Evolutionary conservation across 768 basidiomycete species (phyloP), one percentile per base, ranked within the genome.

Genomic region (Leucosporidium creatinivorum): DNA sequence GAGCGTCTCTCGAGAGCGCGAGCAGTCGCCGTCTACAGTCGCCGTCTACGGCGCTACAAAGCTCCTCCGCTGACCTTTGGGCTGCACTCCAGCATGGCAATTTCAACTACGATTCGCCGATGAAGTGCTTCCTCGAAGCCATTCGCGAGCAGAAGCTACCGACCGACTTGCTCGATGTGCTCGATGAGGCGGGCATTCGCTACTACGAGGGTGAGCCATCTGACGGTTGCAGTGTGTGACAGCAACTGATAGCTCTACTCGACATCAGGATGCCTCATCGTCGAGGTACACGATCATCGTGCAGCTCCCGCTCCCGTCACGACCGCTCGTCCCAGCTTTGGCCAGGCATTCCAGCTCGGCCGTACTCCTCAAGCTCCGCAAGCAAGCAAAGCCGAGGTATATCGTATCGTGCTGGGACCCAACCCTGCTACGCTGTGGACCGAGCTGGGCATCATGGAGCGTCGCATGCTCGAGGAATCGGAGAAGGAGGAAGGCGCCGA

Each of bases 251-350:
- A 8, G 28, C 33, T 33, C 33, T 33, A 9, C 26, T 51, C 15
- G 5, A 33, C 36, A 19, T 26, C 66, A 72, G 79, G 79, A 15
- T 80, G 80, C 67, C 74, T 80, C 23, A 79, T 80, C 25, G 79
- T 81, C 60, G 80, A 81, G 66, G 74, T 81, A n/a, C 78, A 79
- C 70, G 80, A 81, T 66, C 79, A 77, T 61, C 75, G 80, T 21
- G 39, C 54, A 2, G 54, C 60, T 47, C 31, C 44, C 19, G 58
- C 12, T 15, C 56, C 55, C 21, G 48, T 51, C 4, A 10, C 56
- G 33, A 44, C 59, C 58, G 39, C 26, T 50, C 36, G 49, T 50
- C 19, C 66, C 63, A 23, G 30, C 52, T 15, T 61, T 61, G 21
- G 48, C 44, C 39, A 48, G 58, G 48, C 68, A 21, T 60, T 70